phyloP scores from a whole-genome alignment of 768 basidiomycete species.

The Rhodotorula diobovata region DNA sequence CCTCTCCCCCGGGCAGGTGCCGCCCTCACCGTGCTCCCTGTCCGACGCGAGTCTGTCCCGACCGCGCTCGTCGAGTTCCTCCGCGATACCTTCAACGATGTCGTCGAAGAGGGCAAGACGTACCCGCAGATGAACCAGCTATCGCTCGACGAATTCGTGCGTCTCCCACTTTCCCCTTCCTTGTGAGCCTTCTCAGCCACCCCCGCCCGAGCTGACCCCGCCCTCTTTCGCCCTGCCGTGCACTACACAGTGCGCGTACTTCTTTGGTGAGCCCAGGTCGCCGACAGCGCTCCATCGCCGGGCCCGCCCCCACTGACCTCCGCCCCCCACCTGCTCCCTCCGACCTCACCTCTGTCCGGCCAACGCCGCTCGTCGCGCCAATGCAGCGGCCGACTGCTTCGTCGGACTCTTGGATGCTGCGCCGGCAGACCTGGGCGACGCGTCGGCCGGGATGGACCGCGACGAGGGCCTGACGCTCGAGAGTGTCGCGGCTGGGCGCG shows the following conservation, averaged over 20 bases:
- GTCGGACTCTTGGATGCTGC: conserved; percentile 40
- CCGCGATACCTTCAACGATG: conserved; percentile 58
- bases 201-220: neutral
- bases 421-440: conserved; percentile 33
- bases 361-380: neutral
- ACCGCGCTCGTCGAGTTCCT: conserved; percentile 44
- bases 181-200: neutral
- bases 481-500: conserved; percentile 53
- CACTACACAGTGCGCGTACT: conserved; percentile 33
- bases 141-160: conserved; percentile 61
- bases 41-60: conserved; percentile 56
- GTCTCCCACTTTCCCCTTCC: conserved; percentile 44
- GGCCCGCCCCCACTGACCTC: neutral
- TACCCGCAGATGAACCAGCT: conserved; percentile 71
- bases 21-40: conserved; percentile 44
- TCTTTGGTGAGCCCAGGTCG: conserved; percentile 30
- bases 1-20: conserved; percentile 10
- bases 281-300: neutral
- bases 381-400: conserved; percentile 38
- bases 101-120: conserved; percentile 69
- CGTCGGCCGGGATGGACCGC: conserved; percentile 2
- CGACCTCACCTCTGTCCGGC: no score
- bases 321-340: no score
- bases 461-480: conserved; percentile 48
- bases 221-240: no score